A percentile compares a stretch with the other conserved stretches of the same genome.
Evolutionary conservation across 176 grass and related monocot species (phyloP).

Genomic region (Coix lacrymajobi): DNA sequence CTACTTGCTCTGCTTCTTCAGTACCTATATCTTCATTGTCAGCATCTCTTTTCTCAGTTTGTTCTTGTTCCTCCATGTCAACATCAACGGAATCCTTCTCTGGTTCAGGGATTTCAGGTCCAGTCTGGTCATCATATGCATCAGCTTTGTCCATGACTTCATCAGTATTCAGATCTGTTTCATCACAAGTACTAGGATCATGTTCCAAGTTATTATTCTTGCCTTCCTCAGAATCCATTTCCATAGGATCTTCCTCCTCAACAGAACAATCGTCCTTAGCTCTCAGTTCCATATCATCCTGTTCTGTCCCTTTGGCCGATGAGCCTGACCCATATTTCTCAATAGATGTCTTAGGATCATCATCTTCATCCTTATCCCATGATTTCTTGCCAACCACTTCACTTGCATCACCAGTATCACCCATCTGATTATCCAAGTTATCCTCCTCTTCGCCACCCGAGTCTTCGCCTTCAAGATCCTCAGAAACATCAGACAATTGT

Average conservation of each 20-base stretch:
- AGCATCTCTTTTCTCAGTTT: constrained; percentile 36
- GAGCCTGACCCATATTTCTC: constrained; percentile 87
- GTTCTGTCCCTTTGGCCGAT: constrained; percentile 54
- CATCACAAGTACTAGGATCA: constrained; percentile 48
- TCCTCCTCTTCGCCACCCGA: constrained; percentile 56
- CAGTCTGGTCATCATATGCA: constrained; percentile 77
- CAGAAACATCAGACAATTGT: constrained; percentile 65
- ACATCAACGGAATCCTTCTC: constrained; percentile 52
- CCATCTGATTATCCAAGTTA: constrained; percentile 88
- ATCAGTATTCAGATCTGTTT: constrained; percentile 39
- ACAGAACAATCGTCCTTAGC: constrained; percentile 78
- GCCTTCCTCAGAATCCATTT: constrained; percentile 41
- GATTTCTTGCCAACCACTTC: constrained; percentile 74
- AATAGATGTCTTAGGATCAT: constrained; percentile 48
- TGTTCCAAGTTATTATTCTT: constrained; percentile 44
- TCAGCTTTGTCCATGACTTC: constrained; percentile 62
- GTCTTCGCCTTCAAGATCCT: constrained; percentile 60
- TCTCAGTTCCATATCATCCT: constrained; percentile 60
- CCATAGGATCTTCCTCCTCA: constrained; percentile 51
- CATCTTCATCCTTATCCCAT: constrained; percentile 83
- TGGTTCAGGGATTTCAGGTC: constrained; percentile 54
- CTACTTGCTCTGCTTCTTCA: constrained; percentile 47
- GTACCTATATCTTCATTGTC: constrained; percentile 28
- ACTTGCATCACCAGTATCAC: constrained; percentile 69
- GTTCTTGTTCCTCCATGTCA: constrained; percentile 47